phyloP scores from a whole-genome alignment of 495 filamentous ascomycete species.

The Evernia prunastri region DNA sequence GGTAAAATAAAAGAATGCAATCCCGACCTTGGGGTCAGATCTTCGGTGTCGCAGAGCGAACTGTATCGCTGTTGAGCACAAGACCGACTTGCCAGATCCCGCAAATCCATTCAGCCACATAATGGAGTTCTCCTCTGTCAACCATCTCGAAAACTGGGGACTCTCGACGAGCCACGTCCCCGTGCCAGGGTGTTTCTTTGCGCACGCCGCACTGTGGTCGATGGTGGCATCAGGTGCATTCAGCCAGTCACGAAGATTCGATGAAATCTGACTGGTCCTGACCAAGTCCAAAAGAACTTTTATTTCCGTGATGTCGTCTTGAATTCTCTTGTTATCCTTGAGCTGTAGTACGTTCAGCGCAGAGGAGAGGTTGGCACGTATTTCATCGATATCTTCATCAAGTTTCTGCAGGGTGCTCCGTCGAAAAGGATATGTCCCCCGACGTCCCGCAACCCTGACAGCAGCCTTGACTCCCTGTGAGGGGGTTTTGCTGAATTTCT shows the following conservation, averaged over 20 bases:
- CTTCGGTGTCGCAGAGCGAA: conserved; percentile 20
- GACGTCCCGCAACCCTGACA: conserved; percentile 22
- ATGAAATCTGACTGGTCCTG: conserved; percentile 26
- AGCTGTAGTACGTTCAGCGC: conserved; percentile 31
- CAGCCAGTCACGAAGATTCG: conserved; percentile 31
- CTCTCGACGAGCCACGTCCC: conserved; percentile 35
- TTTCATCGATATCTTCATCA: conserved; percentile 31
- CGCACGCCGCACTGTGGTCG: conserved; percentile 29
- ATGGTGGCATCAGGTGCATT: conserved; percentile 30
- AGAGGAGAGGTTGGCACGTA: conserved; percentile 28
- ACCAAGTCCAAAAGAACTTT: conserved; percentile 24
- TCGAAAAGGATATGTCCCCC: conserved; percentile 31
- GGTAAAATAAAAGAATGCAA: conserved; percentile 40
- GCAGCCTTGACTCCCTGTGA: conserved; percentile 16
- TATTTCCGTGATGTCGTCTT: conserved; percentile 23
- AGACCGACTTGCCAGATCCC: conserved; percentile 40
- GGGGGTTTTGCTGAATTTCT: conserved; percentile 24
- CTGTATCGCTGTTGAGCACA: conserved; percentile 35
- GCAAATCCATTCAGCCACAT: conserved; percentile 39
- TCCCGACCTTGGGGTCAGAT: conserved; percentile 20
- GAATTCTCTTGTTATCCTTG: conserved; percentile 19
- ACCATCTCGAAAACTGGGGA: conserved; percentile 31
- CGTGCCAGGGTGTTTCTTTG: conserved; percentile 27
- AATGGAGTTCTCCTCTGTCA: conserved; percentile 33
- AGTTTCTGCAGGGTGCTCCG: conserved; percentile 33